Evolutionary conservation across 192 early-diverging fungal species (phyloP).

Genomic region (Oehlia diaphana): DNA sequence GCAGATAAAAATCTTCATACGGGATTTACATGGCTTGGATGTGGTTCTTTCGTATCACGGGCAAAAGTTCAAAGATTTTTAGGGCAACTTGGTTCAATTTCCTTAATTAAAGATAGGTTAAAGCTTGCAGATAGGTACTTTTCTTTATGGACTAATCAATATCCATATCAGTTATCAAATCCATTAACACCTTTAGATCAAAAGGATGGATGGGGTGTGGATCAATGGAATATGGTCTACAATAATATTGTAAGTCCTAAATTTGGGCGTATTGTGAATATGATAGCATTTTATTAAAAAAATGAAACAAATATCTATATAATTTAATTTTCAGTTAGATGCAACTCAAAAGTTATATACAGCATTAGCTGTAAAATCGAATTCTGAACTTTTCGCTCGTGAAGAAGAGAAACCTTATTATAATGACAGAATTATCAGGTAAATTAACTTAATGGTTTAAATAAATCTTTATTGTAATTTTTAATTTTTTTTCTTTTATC

Average conservation of each 20-base stretch:
- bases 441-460: not conserved
- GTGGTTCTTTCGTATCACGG: slow-evolving; percentile 50
- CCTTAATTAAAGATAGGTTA: slow-evolving; percentile 48
- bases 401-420: slow-evolving; percentile 45
- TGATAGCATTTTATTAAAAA: too few relatives aligned
- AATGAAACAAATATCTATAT: too few relatives aligned
- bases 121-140: slow-evolving; percentile 55
- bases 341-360: slow-evolving; percentile 47
- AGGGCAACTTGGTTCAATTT: slow-evolving; percentile 50
- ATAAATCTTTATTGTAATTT: not conserved
- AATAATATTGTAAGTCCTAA: slow-evolving; percentile 40
- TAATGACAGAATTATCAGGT: slow-evolving; percentile 46
- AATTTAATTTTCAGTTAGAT: slow-evolving; percentile 43
- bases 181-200: slow-evolving; percentile 45
- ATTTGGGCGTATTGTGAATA: not conserved
- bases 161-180: slow-evolving; percentile 55
- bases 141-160: slow-evolving; percentile 62
- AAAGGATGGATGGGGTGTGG: slow-evolving; percentile 46
- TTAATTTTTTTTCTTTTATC: not conserved
- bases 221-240: slow-evolving; percentile 51
- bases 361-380: slow-evolving; percentile 41
- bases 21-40: slow-evolving; percentile 55
- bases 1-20: slow-evolving; percentile 53
- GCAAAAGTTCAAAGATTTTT: slow-evolving; percentile 51
- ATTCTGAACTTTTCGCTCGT: slow-evolving; percentile 49